Conservation (phyloP, 1,284 basidiomycete species). For the Rhodotorula sp. region DNA sequence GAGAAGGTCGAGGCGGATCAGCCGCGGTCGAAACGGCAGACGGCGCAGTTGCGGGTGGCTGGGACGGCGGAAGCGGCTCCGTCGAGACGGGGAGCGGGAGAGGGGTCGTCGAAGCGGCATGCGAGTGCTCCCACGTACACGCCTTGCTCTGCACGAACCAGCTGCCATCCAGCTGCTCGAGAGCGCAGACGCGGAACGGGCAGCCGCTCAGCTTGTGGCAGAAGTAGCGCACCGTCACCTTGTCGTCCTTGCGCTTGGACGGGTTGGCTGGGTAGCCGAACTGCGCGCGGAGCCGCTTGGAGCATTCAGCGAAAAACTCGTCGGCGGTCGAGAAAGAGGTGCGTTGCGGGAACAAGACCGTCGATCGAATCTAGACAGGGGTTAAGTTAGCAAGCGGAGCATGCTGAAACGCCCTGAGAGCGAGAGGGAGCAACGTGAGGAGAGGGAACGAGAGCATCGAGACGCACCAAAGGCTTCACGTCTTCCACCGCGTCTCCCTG, state of each 20-base stretch:
- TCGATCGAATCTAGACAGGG: neutral
- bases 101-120: neutral
- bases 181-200: constrained; percentile 2
- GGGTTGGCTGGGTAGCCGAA: neutral
- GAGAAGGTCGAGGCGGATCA: too few relatives aligned
- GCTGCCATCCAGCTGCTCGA: neutral
- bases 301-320: neutral
- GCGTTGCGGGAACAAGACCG: neutral
- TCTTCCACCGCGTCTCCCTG: too few relatives aligned
- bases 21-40: too few relatives aligned
- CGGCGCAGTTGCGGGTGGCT: too few relatives aligned
- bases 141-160: neutral
- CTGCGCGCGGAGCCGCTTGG: neutral
- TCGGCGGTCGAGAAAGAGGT: neutral
- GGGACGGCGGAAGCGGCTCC: too few relatives aligned
- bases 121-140: neutral
- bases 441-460: too few relatives aligned
- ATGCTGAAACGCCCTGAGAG: too few relatives aligned
- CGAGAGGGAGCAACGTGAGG: too few relatives aligned
- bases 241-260: constrained; percentile 2
- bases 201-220: neutral
- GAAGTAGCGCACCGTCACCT: neutral
- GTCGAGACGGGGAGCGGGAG: too few relatives aligned
- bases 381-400: too few relatives aligned
- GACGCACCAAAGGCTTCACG: too few relatives aligned